Evolutionary conservation across 140 eudicot species (phyloP), one percentile per base, ranked within the genome.

Genomic region (Erigeron philadelphicus): DNA sequence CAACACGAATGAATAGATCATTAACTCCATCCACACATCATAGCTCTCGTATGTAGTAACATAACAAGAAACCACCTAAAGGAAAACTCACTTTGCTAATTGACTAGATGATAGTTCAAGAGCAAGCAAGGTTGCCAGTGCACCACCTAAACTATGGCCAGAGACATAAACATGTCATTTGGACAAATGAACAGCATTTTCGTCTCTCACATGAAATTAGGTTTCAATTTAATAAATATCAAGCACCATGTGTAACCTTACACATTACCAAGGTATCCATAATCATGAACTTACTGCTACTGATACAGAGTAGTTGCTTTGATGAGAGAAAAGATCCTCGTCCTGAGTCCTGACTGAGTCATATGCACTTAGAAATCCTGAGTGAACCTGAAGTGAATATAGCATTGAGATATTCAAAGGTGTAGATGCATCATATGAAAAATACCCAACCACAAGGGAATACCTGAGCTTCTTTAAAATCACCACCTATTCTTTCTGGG

Each of bases 61-160:
- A 38, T 40, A 15, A 42, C 2, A n/a, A 25, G 42, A 12, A 40
- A 50, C n/a, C 54, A 31, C 43, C 60, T 18, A 16, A 42, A 13
- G 66, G 18, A 66, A 68, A 49, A 81, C 98, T 84, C 69, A 92
- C 98, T 88, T 88, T 55, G 96, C 84, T 74, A 89, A 75, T 71
- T 93, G 95, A 76, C 95, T 87, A 54, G 98, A 93, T 46, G 95
- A 79, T 77, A 93, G 77, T 83, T 93, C 98, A 61, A 93, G 96
- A 73, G 98, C 98, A 74, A 89, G 95, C 71, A 93, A 86, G 66
- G 98, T 93, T 53, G 98, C 98, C 40, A 93, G 81, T 59, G 98
- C 96, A 67, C 98, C 98, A 7, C 98, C 98, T 72, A 93, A 75
- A 76, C 98, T 93, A 80, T 93, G 98, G 61, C 98, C 98, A 40